Conservation (phyloP, 1,284 basidiomycete genomes). For the Chondrostereum purpureum region DNA sequence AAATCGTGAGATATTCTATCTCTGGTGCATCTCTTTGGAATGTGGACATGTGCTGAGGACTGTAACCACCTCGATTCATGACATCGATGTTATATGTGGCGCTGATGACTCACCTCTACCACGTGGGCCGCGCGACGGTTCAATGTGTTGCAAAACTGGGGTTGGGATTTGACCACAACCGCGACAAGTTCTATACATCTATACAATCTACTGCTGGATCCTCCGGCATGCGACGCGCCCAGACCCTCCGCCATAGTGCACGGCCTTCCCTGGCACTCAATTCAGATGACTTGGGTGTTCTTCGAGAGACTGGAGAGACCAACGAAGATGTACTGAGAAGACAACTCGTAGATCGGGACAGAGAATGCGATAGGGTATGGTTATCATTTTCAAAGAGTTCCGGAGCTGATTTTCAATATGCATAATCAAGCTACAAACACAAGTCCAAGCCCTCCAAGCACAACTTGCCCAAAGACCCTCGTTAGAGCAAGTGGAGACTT, state of each 20-base stretch:
- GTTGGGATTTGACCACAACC: too few species aligned
- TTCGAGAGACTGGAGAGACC: slow-evolving; percentile 55
- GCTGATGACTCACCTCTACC: too few species aligned
- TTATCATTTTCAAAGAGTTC: too few species aligned
- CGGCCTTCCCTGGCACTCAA: slow-evolving; percentile 41
- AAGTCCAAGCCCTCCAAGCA: slow-evolving; percentile 53
- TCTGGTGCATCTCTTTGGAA: too few species aligned
- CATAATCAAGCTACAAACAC: slow-evolving; percentile 39
- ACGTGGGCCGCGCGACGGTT: too few species aligned
- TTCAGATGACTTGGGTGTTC: slow-evolving; percentile 51
- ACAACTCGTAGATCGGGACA: slow-evolving; percentile 62
- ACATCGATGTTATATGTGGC: too few species aligned
- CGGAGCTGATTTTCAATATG: slow-evolving; percentile 1
- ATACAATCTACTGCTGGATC: neutral
- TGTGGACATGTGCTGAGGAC: too few species aligned
- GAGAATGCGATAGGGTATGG: slow-evolving; percentile 62
- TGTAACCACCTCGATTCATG: too few species aligned
- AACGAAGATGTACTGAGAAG: slow-evolving; percentile 54
- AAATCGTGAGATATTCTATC: too few species aligned
- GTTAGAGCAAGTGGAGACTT: slow-evolving; percentile 50
- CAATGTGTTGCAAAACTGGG: too few species aligned
- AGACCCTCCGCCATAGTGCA: slow-evolving; percentile 47
- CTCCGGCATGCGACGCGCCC: slow-evolving; percentile 43
- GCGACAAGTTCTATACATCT: neutral
- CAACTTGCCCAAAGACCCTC: slow-evolving; percentile 61